Evolutionary conservation across 768 basidiomycete genomes (phyloP), one percentile per base, ranked within the genome.

Genomic region (Harrya chromipes): DNA sequence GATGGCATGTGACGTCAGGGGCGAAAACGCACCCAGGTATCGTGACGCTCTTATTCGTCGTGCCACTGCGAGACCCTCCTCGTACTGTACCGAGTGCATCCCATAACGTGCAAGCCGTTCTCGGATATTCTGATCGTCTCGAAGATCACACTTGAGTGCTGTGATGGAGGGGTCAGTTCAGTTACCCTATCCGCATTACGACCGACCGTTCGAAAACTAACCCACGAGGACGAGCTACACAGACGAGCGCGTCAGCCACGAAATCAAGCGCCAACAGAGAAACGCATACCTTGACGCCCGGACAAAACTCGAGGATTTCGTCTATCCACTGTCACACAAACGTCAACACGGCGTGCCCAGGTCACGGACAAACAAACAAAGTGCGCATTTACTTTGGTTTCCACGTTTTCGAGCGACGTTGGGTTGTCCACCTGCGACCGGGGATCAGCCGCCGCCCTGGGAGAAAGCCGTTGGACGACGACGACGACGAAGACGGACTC

Each of bases 111-210:
- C 80, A 43, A 97, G 74, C 46, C 85, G 81, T 41, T 90, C 89
- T 62, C 76, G 78, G 19, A 85, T 79, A 7, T 76, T 72, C 12
- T 74, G 74, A 62, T 98, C 95, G 49, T 97, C 93, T 43, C 95
- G 78, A 36, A 98, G 78, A 70, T 98, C 95, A 59, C 95, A 98
- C 74, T 98, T 98, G 34, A 97, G 77, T 10, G 95, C 95, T 92
- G 47, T 34, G 24, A 23, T 17, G 52, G 50, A 41, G 9, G 2
- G 8, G 51, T 61, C 41, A 66, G 58, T 35, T 38, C 43, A 12
- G 21, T 34, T 6, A 29, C 29, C 26, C 26, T 27, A 5, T 45
- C 7, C 13, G 19, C 4, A 49, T 29, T 4, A 4, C 39, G 37
- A 42, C 47, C 43, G 36, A 38, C 11, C 33, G 6, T 16, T 14